Conservation (phyloP, 306 rosid species). For the Prunus mume region DNA sequence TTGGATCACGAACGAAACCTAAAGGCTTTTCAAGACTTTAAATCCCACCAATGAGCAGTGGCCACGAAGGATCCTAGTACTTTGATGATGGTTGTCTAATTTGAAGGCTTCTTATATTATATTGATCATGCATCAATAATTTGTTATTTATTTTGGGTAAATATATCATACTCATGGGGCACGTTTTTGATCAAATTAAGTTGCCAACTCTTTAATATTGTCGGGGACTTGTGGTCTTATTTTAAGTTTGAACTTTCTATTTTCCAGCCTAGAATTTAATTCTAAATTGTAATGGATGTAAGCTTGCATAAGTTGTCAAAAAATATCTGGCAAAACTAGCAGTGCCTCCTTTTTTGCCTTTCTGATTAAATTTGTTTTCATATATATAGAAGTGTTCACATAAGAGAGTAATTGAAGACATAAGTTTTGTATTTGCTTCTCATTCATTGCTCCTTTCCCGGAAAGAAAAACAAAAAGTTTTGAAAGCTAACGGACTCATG, state of each 20-base stretch:
- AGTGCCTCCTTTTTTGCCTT: no score
- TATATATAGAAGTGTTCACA: no score
- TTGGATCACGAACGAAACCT: neutral
- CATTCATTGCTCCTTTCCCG: neutral
- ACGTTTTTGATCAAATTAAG: neutral
- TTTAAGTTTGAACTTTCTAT: neutral
- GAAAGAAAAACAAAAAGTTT: neutral
- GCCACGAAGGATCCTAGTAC: neutral
- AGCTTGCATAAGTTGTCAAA: neutral
- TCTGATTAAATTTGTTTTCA: no score
- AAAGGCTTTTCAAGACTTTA: neutral
- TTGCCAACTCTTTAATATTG: neutral
- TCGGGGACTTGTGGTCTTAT: neutral
- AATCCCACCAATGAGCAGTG: neutral
- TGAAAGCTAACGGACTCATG: no score
- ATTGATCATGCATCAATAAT: neutral
- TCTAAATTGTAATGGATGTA: neutral
- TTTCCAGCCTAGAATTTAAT: neutral
- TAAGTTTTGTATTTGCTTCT: neutral
- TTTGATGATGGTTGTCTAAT: neutral
- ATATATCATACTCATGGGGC: neutral
- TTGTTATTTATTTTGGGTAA: neutral
- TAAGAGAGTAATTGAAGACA: no score
- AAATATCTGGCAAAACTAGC: no score
- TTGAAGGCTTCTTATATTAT: neutral